Evolutionary conservation across 257 asterid species (phyloP).

Genomic region (Solanum medicagineum): DNA sequence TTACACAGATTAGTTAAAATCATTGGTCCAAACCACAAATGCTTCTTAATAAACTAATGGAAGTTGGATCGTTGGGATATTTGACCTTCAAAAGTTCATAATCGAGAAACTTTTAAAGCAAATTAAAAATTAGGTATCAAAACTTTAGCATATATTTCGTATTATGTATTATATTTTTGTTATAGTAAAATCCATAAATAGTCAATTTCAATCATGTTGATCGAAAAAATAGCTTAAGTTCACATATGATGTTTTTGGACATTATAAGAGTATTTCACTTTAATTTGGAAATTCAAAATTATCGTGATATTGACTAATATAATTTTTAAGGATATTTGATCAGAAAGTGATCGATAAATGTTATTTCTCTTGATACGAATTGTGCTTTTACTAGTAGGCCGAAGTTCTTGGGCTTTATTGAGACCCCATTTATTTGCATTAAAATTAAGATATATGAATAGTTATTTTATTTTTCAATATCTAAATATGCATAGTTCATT

Average conservation of each 20-base stretch:
- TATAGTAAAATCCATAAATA: background rate
- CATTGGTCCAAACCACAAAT: background rate
- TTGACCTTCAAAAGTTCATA: background rate
- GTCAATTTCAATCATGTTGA: background rate
- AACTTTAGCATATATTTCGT: background rate
- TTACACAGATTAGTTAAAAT: constrained; percentile 3
- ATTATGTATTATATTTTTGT: background rate
- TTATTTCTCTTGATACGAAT: background rate
- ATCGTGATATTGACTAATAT: background rate
- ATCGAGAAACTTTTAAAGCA: background rate
- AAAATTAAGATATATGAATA: too few species aligned
- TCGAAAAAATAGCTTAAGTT: background rate
- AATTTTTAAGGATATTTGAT: background rate
- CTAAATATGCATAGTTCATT: too few species aligned
- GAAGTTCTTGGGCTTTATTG: background rate
- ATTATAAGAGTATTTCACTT: background rate
- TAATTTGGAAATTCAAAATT: background rate
- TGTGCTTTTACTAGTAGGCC: background rate
- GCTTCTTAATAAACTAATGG: background rate
- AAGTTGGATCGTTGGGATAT: background rate
- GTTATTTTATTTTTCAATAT: too few species aligned
- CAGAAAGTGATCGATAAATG: background rate
- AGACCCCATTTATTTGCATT: background rate
- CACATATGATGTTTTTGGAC: background rate
- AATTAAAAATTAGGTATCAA: background rate